Evolutionary conservation across 208 protist species (phyloP), one percentile per base, ranked within the genome.

Genomic region (Crithidia brevicula): DNA sequence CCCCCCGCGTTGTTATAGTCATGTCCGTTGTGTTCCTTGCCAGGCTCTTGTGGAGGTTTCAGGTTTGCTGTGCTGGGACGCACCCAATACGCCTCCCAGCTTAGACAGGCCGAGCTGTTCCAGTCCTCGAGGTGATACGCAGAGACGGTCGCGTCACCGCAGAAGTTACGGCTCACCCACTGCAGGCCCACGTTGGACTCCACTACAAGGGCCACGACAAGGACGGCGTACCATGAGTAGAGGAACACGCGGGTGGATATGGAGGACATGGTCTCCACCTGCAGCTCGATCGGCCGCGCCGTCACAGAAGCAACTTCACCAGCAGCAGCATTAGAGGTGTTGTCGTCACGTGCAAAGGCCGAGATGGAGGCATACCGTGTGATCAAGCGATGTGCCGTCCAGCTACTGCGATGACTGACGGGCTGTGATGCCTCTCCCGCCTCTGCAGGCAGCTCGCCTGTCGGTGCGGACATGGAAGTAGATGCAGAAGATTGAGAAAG

Each of bases 181-280:
- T 94, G 85, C 38, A 91, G 46, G 2, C 67, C 62, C 6, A 89
- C 75, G n/a, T 70, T 74, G 6, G 78, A 88, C 72, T 94, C 81
- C 16, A 89, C 49, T 20, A 86, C 38, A 18, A 91, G 61, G 1
- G 85, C 84, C 4, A 86, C 40, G 13, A 88, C 47, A 40, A 94
- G 79, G 13, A 88, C 60, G 18, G 57, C 64, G 53, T 94, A 91
- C 88, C 88, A 94, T 15, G 74, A 72, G 53, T 88, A 86, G 1
- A 94, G 66, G 54, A 94, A 85, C 1, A 81, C 34, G 22, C 77
- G 80, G 4, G 67, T 77, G 18, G 78, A 77, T 4, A 58, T 38
- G 65, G 80, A 81, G 9, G 83, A 88, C 74, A 94, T 85, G 15
- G 79, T 90, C 58, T 91, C 88, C 58, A 94, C 79, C 65, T 91